These are phyloP conservation scores for Diaporthe citriasiana DNA, from an alignment of 2,329 filamentous ascomycete genomes.

Conservation along the genomic window DNA sequence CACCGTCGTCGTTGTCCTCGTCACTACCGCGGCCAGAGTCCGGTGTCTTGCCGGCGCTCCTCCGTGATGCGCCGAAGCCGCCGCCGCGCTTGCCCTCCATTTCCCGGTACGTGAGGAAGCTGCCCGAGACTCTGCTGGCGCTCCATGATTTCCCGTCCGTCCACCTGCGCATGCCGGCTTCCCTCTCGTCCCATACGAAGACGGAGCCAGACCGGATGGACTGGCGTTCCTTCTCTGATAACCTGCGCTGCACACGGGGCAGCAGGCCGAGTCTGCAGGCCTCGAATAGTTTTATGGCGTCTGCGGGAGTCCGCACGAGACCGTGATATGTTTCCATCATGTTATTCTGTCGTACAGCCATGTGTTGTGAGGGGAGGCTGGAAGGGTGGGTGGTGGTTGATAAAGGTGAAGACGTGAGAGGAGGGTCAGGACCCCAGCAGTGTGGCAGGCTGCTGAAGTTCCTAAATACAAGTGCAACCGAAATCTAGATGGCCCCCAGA, in stretches of 20 bases:
- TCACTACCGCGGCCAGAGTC: slow-evolving; percentile 86
- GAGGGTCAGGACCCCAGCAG: slow-evolving; percentile 35
- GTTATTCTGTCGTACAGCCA: slow-evolving; percentile 44
- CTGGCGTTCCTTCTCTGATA: slow-evolving; percentile 97
- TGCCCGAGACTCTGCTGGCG: slow-evolving; percentile 95
- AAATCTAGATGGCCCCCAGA: slow-evolving; percentile 43
- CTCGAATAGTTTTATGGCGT: slow-evolving; percentile 99
- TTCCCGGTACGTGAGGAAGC: slow-evolving; percentile 96
- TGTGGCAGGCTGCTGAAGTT: slow-evolving; percentile 32
- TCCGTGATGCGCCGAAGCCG: slow-evolving; percentile 72
- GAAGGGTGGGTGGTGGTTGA: slow-evolving; percentile 25
- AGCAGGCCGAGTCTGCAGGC: slow-evolving; percentile 91
- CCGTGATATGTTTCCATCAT: slow-evolving; percentile 97
- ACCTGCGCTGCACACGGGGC: slow-evolving; percentile 89
- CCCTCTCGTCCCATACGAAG: slow-evolving; percentile 99
- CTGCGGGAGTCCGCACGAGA: slow-evolving; percentile 92
- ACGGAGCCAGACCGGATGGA: slow-evolving; percentile 97
- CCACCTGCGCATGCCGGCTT: slow-evolving; percentile 98
- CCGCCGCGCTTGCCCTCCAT: slow-evolving; percentile 99
- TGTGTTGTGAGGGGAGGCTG: slow-evolving; percentile 22
- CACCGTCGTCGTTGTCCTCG: slow-evolving; percentile 86
- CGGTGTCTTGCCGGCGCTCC: slow-evolving; percentile 79
- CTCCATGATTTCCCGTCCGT: slow-evolving; percentile 99
- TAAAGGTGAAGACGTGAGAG: slow-evolving; percentile 19
- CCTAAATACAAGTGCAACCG: slow-evolving; percentile 39